Evolutionary conservation across 345 rosid species (phyloP).

Genomic region (Lumnitzera littorea): DNA sequence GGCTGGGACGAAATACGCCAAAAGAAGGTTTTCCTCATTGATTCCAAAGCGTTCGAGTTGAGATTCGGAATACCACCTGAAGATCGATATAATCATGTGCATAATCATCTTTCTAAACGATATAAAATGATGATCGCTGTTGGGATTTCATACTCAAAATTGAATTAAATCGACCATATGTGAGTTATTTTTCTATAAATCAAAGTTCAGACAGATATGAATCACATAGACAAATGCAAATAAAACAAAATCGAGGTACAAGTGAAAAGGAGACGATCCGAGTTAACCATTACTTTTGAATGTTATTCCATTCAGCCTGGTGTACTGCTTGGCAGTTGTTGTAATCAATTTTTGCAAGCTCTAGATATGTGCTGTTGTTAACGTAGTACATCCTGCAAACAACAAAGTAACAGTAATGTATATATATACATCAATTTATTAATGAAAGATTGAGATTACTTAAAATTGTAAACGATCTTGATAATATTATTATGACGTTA

Average conservation of each 20-base stretch:
- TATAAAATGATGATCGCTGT: neutral
- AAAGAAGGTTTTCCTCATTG: conserved; percentile 29
- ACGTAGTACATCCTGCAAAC: conserved; percentile 62
- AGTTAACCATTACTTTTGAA: conserved; percentile 42
- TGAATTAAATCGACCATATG: neutral
- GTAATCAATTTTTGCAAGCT: conserved; percentile 71
- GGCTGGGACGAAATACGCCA: conserved; percentile 49
- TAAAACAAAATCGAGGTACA: neutral
- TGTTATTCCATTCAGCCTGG: conserved; percentile 44
- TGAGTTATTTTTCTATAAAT: neutral
- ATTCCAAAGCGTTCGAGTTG: conserved; percentile 34
- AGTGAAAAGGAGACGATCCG: neutral
- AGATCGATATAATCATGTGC: neutral
- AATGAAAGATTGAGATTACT: too few species aligned
- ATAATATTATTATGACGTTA: too few species aligned
- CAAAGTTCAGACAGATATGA: neutral
- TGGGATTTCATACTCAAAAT: neutral
- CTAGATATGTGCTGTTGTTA: conserved; percentile 51
- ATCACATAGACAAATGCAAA: neutral
- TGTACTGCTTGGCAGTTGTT: conserved; percentile 70
- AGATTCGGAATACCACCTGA: conserved; percentile 56
- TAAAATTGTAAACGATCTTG: too few species aligned
- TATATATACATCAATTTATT: too few species aligned
- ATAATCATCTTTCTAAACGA: too few species aligned
- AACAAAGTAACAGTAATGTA: neutral